Conservation (phyloP, 1,139 yeast genomes). For the Groenewaldozyma auringiensis region DNA sequence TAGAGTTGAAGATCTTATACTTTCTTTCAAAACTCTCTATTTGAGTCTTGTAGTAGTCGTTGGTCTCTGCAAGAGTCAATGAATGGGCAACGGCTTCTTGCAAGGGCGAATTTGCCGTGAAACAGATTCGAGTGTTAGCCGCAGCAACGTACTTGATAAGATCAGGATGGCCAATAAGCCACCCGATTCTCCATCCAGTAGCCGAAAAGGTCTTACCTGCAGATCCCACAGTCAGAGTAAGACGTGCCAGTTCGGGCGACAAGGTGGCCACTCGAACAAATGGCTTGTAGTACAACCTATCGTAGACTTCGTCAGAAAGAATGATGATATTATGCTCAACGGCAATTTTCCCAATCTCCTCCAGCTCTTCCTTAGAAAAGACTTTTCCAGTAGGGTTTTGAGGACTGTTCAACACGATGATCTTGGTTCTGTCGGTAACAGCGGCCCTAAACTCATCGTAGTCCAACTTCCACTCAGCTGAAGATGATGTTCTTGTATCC, state of each 20-base stretch:
- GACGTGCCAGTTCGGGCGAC: slow-evolving; percentile 64
- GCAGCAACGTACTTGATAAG: slow-evolving; percentile 72
- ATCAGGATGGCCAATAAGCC: slow-evolving; percentile 84
- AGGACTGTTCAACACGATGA: slow-evolving; percentile 85
- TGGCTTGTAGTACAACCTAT: slow-evolving; percentile 64
- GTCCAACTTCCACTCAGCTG: slow-evolving; percentile 82
- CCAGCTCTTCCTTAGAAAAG: slow-evolving; percentile 65
- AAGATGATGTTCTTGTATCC: slow-evolving; percentile 54
- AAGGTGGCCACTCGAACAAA: slow-evolving; percentile 83
- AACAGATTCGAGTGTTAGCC: slow-evolving; percentile 91
- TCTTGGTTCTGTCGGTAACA: slow-evolving; percentile 66
- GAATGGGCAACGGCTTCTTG: slow-evolving; percentile 89
- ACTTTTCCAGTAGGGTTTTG: slow-evolving; percentile 96
- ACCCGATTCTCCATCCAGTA: slow-evolving; percentile 98
- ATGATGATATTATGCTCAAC: slow-evolving; percentile 74
- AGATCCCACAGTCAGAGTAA: slow-evolving; percentile 87
- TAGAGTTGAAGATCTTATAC: slow-evolving; percentile 60
- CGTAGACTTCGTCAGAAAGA: slow-evolving; percentile 92
- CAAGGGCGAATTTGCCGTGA: slow-evolving; percentile 84
- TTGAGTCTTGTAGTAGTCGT: slow-evolving; percentile 61
- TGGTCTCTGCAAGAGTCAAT: slow-evolving; percentile 50
- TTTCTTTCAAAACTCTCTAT: slow-evolving; percentile 60
- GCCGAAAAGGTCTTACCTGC: slow-evolving; percentile 98
- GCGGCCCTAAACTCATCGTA: slow-evolving; percentile 66
- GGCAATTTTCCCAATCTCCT: slow-evolving; percentile 68